These are phyloP conservation scores for Dactylonectria estremocensis DNA, from an alignment of 2,329 filamentous ascomycete genomes.

Conservation along the genomic window DNA sequence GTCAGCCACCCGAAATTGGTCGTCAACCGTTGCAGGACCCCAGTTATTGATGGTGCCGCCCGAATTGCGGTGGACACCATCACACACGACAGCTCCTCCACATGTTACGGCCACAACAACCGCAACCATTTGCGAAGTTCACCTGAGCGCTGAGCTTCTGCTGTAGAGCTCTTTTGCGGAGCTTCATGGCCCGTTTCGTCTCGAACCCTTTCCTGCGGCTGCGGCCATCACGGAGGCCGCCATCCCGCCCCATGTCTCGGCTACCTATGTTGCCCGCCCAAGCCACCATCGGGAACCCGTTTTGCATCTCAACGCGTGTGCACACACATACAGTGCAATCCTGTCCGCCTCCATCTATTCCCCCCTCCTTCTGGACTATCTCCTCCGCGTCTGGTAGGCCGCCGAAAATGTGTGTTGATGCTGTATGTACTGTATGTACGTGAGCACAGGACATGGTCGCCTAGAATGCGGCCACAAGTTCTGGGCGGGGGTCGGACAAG, in stretches of 20 bases:
- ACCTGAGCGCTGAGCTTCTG: conserved; percentile 6
- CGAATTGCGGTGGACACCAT: conserved; percentile 22
- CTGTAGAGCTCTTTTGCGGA: conserved; percentile 5
- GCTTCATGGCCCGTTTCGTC: conserved; percentile 1
- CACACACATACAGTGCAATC: conserved; percentile 17
- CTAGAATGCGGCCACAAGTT: conserved; percentile 43
- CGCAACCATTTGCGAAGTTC: background rate
- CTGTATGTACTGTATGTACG: conserved; percentile 31
- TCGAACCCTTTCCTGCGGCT: conserved; percentile 17
- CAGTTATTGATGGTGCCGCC: conserved; percentile 28
- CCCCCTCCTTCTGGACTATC: conserved; percentile 21
- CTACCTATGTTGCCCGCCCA: conserved; percentile 22
- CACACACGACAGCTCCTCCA: conserved; percentile 22
- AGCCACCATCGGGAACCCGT: conserved; percentile 31
- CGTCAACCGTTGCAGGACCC: conserved; percentile 36
- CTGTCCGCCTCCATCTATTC: conserved; percentile 26
- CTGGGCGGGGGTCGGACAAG: conserved; percentile 28
- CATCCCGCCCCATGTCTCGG: conserved; percentile 34
- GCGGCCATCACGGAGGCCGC: conserved; percentile 15
- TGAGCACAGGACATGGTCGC: conserved; percentile 44
- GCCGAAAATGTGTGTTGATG: conserved; percentile 22
- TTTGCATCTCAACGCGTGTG: conserved; percentile 23
- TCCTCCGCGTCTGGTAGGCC: conserved; percentile 23
- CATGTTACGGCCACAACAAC: conserved; percentile 29
- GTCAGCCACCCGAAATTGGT: conserved; percentile 27